Evolutionary conservation across 2,329 filamentous ascomycete genomes (phyloP).

Genomic region (Chrysosporium queenslandicum): DNA sequence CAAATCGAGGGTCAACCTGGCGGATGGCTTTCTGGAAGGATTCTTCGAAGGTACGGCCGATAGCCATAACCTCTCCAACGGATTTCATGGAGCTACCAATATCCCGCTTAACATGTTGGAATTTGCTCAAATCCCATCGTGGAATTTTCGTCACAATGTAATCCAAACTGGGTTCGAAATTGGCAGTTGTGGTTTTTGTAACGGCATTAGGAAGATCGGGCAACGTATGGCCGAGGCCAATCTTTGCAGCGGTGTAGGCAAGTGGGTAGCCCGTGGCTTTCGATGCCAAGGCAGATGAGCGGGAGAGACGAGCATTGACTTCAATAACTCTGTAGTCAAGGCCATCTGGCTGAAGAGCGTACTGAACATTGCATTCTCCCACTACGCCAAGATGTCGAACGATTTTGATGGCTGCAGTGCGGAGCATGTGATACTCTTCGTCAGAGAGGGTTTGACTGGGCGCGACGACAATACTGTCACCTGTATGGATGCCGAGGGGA

Average conservation of each 20-base stretch:
- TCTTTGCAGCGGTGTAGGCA: conserved; percentile 96
- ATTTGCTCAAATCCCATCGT: conserved; percentile 96
- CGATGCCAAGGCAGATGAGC: conserved; percentile 90
- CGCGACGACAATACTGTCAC: conserved; percentile 96
- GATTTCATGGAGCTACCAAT: conserved; percentile 99
- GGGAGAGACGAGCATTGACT: conserved; percentile 95
- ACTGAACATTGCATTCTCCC: conserved; percentile 97
- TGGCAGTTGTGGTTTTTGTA: conserved; percentile 95
- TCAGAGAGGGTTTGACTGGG: conserved; percentile 94
- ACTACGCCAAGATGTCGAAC: conserved; percentile 94
- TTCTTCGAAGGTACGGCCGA: conserved; percentile 96
- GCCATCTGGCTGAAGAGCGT: conserved; percentile 90
- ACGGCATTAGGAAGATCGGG: conserved; percentile 96
- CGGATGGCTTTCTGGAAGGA: conserved; percentile 98
- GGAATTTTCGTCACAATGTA: conserved; percentile 99
- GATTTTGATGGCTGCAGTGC: conserved; percentile 94
- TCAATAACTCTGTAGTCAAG: conserved; percentile 98
- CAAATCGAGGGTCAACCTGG: conserved; percentile 83
- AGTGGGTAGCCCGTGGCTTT: conserved; percentile 97
- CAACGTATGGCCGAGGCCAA: conserved; percentile 87
- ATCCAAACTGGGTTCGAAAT: conserved; percentile 94
- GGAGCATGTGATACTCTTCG: conserved; percentile 99
- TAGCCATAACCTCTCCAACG: conserved; percentile 98
- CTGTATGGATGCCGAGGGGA: conserved; percentile 92
- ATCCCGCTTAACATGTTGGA: conserved; percentile 95